Conservation (phyloP, 805 yeast genomes). For the Saccharomycopsis olivae region DNA sequence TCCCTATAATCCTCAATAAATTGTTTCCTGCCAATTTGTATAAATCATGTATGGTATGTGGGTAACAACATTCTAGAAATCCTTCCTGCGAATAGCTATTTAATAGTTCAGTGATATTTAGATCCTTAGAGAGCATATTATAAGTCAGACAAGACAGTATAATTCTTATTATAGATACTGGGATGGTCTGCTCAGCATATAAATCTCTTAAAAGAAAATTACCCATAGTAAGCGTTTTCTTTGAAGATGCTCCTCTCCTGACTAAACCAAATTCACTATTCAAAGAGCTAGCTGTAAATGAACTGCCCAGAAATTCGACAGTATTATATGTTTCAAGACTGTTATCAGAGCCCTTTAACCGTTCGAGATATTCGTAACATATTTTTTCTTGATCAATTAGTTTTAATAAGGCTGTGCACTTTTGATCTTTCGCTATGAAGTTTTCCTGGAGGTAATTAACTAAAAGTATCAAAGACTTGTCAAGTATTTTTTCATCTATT, state of each 20-base stretch:
- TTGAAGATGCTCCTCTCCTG: no score
- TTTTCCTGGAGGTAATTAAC: no score
- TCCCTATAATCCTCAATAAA: slow-evolving; percentile 11
- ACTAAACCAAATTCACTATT: no score
- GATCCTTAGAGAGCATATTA: not conserved
- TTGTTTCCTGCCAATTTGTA: not conserved
- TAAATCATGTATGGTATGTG: not conserved
- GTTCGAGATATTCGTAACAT: not conserved
- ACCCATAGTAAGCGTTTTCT: no score
- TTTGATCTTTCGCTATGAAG: not conserved
- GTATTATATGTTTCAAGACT: no score
- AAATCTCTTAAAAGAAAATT: no score
- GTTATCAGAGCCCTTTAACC: not conserved
- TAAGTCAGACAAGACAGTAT: not conserved
- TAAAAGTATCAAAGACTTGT: no score
- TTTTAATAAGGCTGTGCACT: not conserved
- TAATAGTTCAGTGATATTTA: not conserved
- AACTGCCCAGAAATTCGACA: no score
- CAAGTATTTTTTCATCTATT: not conserved
- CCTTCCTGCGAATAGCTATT: not conserved
- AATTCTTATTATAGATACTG: no score
- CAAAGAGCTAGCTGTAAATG: no score
- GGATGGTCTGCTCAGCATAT: no score
- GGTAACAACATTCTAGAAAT: not conserved
- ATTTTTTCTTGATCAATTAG: not conserved